A percentile compares a stretch with the other conserved stretches of the same genome.
These are phyloP conservation scores for Malassezia slooffiae DNA, from an alignment of 1,284 basidiomycete genomes.

Conservation along the genomic window DNA sequence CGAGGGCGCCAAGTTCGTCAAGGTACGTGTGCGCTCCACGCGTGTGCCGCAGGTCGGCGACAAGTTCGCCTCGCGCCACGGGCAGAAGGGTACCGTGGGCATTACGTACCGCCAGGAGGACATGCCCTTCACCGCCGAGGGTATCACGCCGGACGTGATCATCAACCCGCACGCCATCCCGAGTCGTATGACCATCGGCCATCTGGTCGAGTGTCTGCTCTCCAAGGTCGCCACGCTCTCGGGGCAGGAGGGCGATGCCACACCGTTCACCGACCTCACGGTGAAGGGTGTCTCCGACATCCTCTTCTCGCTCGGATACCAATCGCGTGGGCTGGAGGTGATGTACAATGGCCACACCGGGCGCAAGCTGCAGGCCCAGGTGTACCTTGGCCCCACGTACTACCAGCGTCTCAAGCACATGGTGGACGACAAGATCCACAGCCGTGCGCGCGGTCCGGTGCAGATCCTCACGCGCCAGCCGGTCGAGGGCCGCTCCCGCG, in stretches of 20 bases:
- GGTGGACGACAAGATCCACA: conserved; percentile 99
- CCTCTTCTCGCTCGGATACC: conserved; percentile 48
- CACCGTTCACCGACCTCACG: conserved; percentile 94
- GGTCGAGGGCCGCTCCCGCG: conserved; percentile 96
- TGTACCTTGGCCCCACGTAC: conserved; percentile 97
- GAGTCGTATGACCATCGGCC: conserved; percentile 99
- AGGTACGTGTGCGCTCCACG: conserved; percentile 87
- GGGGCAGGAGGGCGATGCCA: conserved; percentile 93
- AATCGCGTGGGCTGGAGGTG: conserved; percentile 84
- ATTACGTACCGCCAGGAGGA: conserved; percentile 99
- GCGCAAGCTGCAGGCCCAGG: conserved; percentile 88
- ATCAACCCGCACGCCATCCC: conserved; percentile 99
- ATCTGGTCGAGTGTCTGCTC: conserved; percentile 94
- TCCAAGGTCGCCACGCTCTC: conserved; percentile 93
- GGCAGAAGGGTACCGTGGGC: conserved; percentile 98
- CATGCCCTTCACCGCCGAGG: conserved; percentile 96
- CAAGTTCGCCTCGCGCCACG: conserved; percentile 98
- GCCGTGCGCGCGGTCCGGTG: conserved; percentile 87
- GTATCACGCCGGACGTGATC: conserved; percentile 89
- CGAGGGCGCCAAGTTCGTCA: conserved; percentile 95
- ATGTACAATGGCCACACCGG: conserved; percentile 99
- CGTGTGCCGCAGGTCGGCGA: conserved; percentile 95
- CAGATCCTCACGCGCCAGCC: conserved; percentile 96
- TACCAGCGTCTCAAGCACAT: conserved; percentile 99
- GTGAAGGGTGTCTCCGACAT: conserved; percentile 60